These are phyloP conservation scores for Fusarium verticillioides DNA, from an alignment of 2,329 filamentous ascomycete species.

Conservation along the genomic window DNA sequence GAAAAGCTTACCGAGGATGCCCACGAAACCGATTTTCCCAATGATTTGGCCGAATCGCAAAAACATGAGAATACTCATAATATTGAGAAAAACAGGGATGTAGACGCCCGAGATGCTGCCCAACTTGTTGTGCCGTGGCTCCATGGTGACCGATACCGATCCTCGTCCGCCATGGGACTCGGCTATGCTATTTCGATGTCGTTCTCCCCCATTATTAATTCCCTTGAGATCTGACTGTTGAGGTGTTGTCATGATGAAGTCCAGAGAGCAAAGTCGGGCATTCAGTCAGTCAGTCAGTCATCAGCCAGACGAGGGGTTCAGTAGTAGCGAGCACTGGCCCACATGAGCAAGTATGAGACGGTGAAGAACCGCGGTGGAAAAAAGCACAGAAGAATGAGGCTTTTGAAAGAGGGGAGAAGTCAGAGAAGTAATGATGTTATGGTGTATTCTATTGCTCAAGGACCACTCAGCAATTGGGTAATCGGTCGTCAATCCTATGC, in stretches of 20 bases:
- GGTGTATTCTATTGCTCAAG: conserved; percentile 7
- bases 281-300: not conserved
- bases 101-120: conserved; percentile 84
- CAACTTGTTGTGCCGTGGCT: conserved; percentile 68
- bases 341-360: conserved; percentile 10
- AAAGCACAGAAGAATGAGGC: conserved; percentile 13
- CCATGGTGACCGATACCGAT: conserved; percentile 45
- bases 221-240: conserved; percentile 30
- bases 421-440: conserved; percentile 23
- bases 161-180: conserved; percentile 22
- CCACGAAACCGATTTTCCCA: conserved; percentile 81
- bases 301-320: conserved; percentile 32
- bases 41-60: conserved; percentile 87
- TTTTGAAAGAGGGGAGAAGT: conserved; percentile 4
- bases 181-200: conserved; percentile 6
- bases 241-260: conserved; percentile 37
- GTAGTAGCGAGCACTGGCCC: conserved; percentile 16
- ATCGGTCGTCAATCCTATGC: conserved; percentile 17
- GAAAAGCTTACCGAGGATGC: conserved; percentile 74
- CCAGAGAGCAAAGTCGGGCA: conserved; percentile 9
- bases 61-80: conserved; percentile 93
- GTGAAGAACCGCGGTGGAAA: conserved; percentile 7
- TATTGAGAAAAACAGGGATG: conserved; percentile 88
- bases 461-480: conserved; percentile 12
- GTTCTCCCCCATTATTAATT: conserved; percentile 16